Evolutionary conservation across 2,329 filamentous ascomycete genomes (phyloP).

Genomic region (Meredithiella fracta): DNA sequence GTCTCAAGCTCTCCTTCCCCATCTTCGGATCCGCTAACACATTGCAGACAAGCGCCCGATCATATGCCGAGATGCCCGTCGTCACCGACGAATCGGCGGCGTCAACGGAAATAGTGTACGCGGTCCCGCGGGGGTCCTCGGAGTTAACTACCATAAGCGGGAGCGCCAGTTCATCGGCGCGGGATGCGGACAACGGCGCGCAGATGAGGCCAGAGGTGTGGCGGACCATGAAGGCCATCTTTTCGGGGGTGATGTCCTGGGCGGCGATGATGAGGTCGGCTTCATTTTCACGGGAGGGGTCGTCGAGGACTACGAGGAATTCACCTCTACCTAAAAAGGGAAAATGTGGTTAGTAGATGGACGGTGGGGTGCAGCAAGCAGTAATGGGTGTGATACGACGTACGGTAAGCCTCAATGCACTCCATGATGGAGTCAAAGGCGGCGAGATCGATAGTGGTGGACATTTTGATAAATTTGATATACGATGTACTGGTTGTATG

Average conservation of each 20-base stretch:
- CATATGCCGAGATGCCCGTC: constrained; percentile 80
- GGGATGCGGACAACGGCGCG: constrained; percentile 57
- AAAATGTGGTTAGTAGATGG: constrained; percentile 4
- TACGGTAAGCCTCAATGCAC: constrained; percentile 47
- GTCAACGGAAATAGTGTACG: constrained; percentile 85
- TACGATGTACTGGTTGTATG: not conserved
- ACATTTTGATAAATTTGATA: constrained; percentile 25
- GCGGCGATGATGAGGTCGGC: constrained; percentile 95
- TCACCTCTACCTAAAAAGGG: constrained; percentile 50
- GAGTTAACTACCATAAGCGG: constrained; percentile 69
- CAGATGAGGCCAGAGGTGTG: constrained; percentile 85
- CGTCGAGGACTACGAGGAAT: constrained; percentile 92
- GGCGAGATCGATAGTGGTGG: constrained; percentile 31
- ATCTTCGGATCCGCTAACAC: constrained; percentile 52
- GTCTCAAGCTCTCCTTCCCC: constrained; percentile 46
- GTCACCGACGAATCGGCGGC: constrained; percentile 54
- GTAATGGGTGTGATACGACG: constrained; percentile 18
- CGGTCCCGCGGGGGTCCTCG: constrained; percentile 77
- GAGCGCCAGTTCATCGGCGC: constrained; percentile 55
- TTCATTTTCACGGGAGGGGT: constrained; percentile 86
- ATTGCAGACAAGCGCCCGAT: constrained; percentile 68
- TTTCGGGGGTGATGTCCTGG: constrained; percentile 62
- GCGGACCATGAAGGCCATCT: constrained; percentile 93
- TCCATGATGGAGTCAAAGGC: constrained; percentile 51
- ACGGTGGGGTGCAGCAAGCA: constrained; percentile 10